A percentile compares a stretch with the other conserved stretches of the same genome.
phyloP scores from a whole-genome alignment of 2,329 filamentous ascomycete species.

The Microdochium nivale region DNA sequence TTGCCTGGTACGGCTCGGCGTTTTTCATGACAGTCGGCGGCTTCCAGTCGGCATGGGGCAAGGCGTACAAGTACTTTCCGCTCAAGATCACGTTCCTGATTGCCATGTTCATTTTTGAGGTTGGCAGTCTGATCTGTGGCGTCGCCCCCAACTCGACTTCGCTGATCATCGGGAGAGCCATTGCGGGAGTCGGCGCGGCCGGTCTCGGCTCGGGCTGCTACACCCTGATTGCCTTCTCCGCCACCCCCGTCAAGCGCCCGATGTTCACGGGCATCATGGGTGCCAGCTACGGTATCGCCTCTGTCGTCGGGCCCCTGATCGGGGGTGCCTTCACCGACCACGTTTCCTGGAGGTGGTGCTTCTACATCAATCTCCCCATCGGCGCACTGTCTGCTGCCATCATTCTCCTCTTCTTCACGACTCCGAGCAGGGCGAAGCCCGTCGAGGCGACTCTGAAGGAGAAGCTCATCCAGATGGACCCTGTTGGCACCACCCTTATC shows the following conservation, averaged over 20 bases:
- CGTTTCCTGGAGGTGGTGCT: constrained; percentile 29
- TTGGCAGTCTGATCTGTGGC: constrained; percentile 29
- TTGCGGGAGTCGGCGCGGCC: constrained; percentile 42
- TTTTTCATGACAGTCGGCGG: constrained; percentile 40
- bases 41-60: constrained; percentile 37
- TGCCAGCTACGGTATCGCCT: constrained; percentile 45
- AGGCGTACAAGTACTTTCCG: constrained; percentile 42
- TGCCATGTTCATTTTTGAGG: constrained; percentile 32
- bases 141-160: constrained; percentile 25
- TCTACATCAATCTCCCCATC: constrained; percentile 10
- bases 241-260: constrained; percentile 45
- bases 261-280: constrained; percentile 46
- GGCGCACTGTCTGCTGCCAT: constrained; percentile 4
- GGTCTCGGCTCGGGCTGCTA: constrained; percentile 42
- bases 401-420: constrained; percentile 4
- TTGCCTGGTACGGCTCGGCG: constrained; percentile 51
- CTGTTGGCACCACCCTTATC: constrained; percentile 32
- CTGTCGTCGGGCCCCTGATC: constrained; percentile 38
- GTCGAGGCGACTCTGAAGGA: constrained; percentile 2
- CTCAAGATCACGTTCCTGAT: constrained; percentile 16
- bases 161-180: constrained; percentile 42
- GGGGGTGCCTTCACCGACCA: constrained; percentile 41
- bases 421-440: neutral
- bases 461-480: constrained; percentile 34
- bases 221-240: constrained; percentile 36